These are phyloP conservation scores for Sporothrix luriei DNA, from an alignment of 2,329 filamentous ascomycete genomes.

Conservation along the genomic window DNA sequence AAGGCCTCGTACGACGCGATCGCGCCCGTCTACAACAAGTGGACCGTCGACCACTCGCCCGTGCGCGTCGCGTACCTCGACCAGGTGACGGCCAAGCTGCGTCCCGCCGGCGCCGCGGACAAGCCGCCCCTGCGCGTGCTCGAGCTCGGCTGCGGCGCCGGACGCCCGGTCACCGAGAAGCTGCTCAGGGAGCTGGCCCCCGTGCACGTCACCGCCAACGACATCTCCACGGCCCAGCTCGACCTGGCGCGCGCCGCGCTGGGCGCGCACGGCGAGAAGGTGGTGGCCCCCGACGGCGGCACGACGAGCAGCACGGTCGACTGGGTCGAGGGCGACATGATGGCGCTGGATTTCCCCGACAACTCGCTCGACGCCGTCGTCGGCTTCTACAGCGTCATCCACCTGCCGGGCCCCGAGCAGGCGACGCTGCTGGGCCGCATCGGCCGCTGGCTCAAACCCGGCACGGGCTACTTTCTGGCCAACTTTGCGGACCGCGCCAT, in stretches of 20 bases:
- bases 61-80: conserved; percentile 13
- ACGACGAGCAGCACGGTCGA: conserved; percentile 35
- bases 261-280: conserved; percentile 33
- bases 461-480: conserved; percentile 51
- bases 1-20: conserved; percentile 43
- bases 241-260: conserved; percentile 41
- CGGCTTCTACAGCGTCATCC: conserved; percentile 59
- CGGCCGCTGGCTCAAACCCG: conserved; percentile 53
- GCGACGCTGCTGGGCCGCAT: conserved; percentile 50
- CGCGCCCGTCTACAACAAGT: conserved; percentile 46
- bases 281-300: conserved; percentile 24
- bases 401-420: conserved; percentile 57
- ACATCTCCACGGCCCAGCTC: conserved; percentile 48
- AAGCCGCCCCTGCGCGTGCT: not conserved
- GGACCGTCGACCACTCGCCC: conserved; percentile 44
- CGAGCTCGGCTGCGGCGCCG: conserved; percentile 13
- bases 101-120: not conserved
- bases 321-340: conserved; percentile 48
- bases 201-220: conserved; percentile 45
- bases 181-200: conserved; percentile 40
- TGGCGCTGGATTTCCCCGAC: conserved; percentile 41
- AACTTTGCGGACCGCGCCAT: conserved; percentile 47
- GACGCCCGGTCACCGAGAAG: conserved; percentile 27
- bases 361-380: conserved; percentile 52
- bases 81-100: conserved; percentile 4